Conservation (phyloP, 192 early-diverging fungal genomes). For the Mortierella alpina region DNA sequence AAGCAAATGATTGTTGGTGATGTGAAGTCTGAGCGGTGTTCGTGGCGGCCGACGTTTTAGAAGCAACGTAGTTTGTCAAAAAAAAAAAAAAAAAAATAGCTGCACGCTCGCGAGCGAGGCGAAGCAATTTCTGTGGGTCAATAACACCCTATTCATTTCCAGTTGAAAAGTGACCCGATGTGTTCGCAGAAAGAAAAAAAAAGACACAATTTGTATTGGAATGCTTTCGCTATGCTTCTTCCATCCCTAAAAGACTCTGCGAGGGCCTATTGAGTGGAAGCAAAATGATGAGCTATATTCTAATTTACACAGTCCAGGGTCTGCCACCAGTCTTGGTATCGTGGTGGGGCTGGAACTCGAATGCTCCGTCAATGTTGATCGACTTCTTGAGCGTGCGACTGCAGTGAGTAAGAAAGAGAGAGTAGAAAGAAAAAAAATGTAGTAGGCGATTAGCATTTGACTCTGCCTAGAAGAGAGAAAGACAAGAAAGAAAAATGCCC, state of each 20-base stretch:
- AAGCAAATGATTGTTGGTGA: too few relatives aligned
- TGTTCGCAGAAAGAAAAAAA: neutral
- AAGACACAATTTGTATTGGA: neutral
- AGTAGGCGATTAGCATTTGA: neutral
- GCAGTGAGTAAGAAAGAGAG: neutral
- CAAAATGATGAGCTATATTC: neutral
- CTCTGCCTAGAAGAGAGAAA: neutral
- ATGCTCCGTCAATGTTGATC: slow-evolving; percentile 22
- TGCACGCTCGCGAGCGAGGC: neutral
- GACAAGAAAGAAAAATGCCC: neutral
- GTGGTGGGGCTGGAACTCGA: slow-evolving; percentile 48
- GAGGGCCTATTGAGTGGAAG: too few relatives aligned
- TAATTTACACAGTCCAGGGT: slow-evolving; percentile 48
- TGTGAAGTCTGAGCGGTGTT: too few relatives aligned
- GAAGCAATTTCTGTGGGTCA: neutral
- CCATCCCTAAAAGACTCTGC: neutral
- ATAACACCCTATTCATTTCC: neutral
- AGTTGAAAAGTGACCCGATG: neutral
- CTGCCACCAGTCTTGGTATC: slow-evolving; percentile 26
- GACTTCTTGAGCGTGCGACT: slow-evolving; percentile 40
- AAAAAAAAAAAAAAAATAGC: slow-evolving; percentile 3
- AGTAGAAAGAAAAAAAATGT: neutral
- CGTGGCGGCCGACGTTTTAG: too few relatives aligned
- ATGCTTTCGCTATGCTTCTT: too few relatives aligned
- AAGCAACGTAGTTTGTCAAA: neutral